A percentile compares a stretch with the other conserved stretches of the same genome.
phyloP scores from a whole-genome alignment of 331 rosid species.

The Stylosanthes scabra region DNA sequence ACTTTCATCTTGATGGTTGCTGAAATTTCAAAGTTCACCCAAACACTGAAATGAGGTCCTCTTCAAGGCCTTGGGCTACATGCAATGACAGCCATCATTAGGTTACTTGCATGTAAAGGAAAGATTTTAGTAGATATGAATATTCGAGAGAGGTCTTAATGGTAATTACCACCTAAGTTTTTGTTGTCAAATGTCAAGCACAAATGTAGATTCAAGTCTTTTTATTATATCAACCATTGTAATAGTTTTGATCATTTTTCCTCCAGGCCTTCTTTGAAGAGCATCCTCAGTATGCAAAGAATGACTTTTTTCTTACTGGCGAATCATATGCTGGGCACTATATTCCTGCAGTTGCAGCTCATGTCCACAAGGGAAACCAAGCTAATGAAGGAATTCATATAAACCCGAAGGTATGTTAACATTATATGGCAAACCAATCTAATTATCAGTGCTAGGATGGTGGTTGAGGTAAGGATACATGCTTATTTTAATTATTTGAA shows the following conservation, averaged over 20 bases:
- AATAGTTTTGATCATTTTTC: slow-evolving; percentile 21
- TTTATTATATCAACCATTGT: background rate
- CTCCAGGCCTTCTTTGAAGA: slow-evolving; percentile 77
- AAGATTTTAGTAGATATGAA: slow-evolving; percentile 1
- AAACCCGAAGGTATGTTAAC: slow-evolving; percentile 67
- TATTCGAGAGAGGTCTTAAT: background rate
- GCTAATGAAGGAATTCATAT: slow-evolving; percentile 89
- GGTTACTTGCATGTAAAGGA: background rate
- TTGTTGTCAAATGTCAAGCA: background rate
- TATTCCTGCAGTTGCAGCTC: slow-evolving; percentile 90
- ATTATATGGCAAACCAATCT: slow-evolving; percentile 21
- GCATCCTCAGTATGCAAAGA: slow-evolving; percentile 78
- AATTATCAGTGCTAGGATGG: slow-evolving; percentile 12
- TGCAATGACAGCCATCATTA: too few relatives aligned
- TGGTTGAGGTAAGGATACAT: background rate
- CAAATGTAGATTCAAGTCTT: slow-evolving; percentile 19
- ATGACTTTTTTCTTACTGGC: slow-evolving; percentile 84
- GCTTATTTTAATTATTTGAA: slow-evolving; percentile 36
- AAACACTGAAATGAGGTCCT: too few relatives aligned
- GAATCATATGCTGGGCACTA: slow-evolving; percentile 97
- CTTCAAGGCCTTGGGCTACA: too few relatives aligned
- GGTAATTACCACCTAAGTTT: background rate
- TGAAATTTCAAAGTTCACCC: too few relatives aligned
- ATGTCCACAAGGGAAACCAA: slow-evolving; percentile 78
- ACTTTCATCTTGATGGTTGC: too few relatives aligned